phyloP scores from a whole-genome alignment of 2,329 filamentous ascomycete genomes.

The Coniochaeta sp. region DNA sequence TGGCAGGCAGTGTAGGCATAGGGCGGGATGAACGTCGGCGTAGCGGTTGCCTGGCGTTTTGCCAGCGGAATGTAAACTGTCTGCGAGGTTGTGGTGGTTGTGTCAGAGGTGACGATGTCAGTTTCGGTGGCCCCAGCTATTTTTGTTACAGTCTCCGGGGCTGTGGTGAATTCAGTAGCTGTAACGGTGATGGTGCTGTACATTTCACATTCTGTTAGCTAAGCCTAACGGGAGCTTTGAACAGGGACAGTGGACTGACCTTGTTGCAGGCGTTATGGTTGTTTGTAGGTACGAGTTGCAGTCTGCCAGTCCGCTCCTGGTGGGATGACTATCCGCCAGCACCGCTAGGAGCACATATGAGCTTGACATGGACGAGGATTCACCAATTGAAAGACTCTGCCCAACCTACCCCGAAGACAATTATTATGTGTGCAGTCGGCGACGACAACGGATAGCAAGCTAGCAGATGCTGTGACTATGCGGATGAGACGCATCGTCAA shows the following conservation, averaged over 20 bases:
- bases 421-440: neutral
- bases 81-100: neutral
- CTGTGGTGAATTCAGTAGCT: neutral
- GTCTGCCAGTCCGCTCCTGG: neutral
- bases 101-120: neutral
- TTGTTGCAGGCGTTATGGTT: neutral
- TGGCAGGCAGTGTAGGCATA: neutral
- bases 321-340: neutral
- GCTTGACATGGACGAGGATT: neutral
- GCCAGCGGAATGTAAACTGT: neutral
- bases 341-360: neutral
- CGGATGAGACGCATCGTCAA: neutral
- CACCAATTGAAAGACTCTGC: neutral
- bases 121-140: neutral
- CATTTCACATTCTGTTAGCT: neutral
- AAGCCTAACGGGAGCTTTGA: neutral
- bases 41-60: neutral
- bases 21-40: neutral
- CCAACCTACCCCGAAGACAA: neutral
- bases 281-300: neutral
- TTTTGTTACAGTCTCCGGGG: neutral
- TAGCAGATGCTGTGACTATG: neutral
- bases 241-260: neutral
- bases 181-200: neutral
- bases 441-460: neutral